Conservation (phyloP, 2,329 filamentous ascomycete genomes). For the Microthyrium microscopicum region DNA sequence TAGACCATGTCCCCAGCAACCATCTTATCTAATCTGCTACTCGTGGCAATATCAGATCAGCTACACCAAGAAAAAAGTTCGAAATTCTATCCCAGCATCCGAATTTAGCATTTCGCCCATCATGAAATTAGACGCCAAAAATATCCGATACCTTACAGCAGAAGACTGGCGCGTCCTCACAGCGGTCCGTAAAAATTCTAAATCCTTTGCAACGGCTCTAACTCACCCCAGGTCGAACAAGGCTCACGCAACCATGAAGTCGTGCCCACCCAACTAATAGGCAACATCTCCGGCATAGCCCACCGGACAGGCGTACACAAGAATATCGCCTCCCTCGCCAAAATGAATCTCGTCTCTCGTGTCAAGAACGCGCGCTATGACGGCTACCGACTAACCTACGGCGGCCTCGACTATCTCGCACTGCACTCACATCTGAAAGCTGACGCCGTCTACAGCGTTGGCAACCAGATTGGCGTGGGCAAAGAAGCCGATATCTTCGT, state of each 20-base stretch:
- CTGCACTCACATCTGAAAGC: constrained; percentile 74
- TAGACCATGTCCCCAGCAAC: no score
- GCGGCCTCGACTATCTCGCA: constrained; percentile 93
- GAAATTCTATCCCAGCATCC: not conserved
- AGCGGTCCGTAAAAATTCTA: no score
- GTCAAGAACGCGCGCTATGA: constrained; percentile 96
- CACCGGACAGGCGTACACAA: constrained; percentile 59
- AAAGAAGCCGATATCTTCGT: constrained; percentile 97
- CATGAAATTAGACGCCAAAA: constrained; percentile 93
- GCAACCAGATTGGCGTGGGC: constrained; percentile 85
- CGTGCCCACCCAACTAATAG: constrained; percentile 79
- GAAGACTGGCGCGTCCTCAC: constrained; percentile 95
- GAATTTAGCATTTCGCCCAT: not conserved
- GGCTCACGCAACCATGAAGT: constrained; percentile 95
- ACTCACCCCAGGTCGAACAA: constrained; percentile 55
- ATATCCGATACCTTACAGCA: constrained; percentile 74
- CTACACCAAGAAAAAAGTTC: not conserved
- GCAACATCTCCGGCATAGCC: constrained; percentile 64
- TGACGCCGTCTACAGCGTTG: constrained; percentile 75
- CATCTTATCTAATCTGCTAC: no score
- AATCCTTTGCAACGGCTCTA: constrained; percentile 15
- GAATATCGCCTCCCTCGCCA: constrained; percentile 80
- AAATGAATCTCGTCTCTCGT: constrained; percentile 76
- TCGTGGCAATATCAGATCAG: no score
- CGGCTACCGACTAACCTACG: constrained; percentile 90